phyloP scores from a whole-genome alignment of 371 early-diverging fungal species.

The Nematocida displodere region DNA sequence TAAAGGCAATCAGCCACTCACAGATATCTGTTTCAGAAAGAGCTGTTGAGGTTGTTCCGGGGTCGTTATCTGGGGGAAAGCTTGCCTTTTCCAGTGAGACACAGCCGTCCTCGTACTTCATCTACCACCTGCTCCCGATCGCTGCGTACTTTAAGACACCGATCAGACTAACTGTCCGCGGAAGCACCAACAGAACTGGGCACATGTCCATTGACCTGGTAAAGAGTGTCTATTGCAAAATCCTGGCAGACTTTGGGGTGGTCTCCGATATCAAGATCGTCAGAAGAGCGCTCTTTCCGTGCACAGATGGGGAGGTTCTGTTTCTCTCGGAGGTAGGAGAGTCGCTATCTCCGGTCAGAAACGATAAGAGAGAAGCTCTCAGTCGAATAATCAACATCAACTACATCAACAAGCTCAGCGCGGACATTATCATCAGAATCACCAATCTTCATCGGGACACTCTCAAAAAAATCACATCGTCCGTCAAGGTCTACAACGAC shows the following conservation, averaged over 20 bases:
- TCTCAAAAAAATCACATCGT: constrained; percentile 8
- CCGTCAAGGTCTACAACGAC: constrained; percentile 46
- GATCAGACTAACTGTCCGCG: background rate
- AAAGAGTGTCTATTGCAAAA: constrained; percentile 30
- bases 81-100: background rate
- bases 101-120: background rate
- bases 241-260: constrained; percentile 29
- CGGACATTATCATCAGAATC: constrained; percentile 11
- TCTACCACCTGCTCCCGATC: background rate
- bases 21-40: background rate
- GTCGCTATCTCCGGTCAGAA: background rate
- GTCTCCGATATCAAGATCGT: constrained; percentile 28
- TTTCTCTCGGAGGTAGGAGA: background rate
- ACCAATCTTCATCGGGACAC: constrained; percentile 26
- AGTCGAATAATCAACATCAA: constrained; percentile 33
- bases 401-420: constrained; percentile 25
- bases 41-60: background rate
- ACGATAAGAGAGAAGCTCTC: constrained; percentile 10
- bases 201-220: constrained; percentile 13
- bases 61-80: background rate
- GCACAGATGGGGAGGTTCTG: constrained; percentile 27
- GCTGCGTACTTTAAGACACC: background rate
- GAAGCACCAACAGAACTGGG: constrained; percentile 5
- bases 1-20: background rate
- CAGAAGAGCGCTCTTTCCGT: constrained; percentile 29